Base-by-base conservation (phyloP, 2,329 filamentous ascomycete species). In the Hymenoscyphus salicellus region DNA sequence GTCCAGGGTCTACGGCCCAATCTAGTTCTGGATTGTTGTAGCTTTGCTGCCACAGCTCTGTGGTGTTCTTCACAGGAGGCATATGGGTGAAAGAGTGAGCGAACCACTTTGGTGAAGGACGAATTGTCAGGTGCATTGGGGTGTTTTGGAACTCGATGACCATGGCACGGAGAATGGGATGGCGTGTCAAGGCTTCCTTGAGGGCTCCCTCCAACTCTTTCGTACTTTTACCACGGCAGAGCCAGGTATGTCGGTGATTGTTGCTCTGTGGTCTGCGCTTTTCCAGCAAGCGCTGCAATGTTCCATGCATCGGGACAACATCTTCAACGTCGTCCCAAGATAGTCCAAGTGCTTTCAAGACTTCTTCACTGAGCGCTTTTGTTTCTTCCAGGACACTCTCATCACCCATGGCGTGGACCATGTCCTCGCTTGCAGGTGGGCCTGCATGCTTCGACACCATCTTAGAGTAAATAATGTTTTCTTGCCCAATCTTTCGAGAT, bases 241-340 rank as follows among this genome's bases (percentile, higher is more conserved):
- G 52, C 30, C 55, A 64, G 36, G 63, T 58, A 32, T 65, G 63
- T 46, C 66, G 38, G 17, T 65, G 61, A 41, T 64, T 68, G 8
- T 38, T 60, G 55, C 32, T 64, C 32, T 68, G 63, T 1, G 63
- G 66, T 33, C 64, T 49, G 14, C 62, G 61, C 20, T 59, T 57
- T 46, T 57, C 49, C 20, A 65, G 28, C 32, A 64, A 62, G n/a
- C 20, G 56, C 14, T 62, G 55, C 57, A 66, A 60, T 5, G 55
- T 58, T n/a, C n/a, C 33, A 58, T 63, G 60, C 66, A 68, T 65
- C 17, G 66, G 66, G 23, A 66, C 56, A 5, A 66, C 46, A 43
- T 65, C 66, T 57, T 68, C 58, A 20, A 68, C 66, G 23, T 68
- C 63, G 17, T 64, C 41, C 66, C 63, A 68, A 55, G 41, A 28